Evolutionary conservation across 2,329 filamentous ascomycete genomes (phyloP).

Genomic region (Escovopsis weberi): DNA sequence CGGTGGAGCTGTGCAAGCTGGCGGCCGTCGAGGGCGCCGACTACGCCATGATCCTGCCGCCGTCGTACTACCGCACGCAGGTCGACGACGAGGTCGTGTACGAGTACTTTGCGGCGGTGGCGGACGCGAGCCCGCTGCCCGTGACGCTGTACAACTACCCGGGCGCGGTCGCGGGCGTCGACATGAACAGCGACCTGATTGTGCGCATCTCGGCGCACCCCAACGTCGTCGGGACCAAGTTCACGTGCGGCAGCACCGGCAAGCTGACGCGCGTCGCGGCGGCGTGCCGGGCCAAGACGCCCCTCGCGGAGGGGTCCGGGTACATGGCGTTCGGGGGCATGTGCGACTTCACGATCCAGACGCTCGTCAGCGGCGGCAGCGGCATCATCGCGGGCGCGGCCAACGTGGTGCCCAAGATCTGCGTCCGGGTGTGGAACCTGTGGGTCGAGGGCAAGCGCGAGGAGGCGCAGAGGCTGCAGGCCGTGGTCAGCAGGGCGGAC

Average conservation of each 20-base stretch:
- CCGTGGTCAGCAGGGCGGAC: constrained; percentile 62
- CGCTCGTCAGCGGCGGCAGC: constrained; percentile 60
- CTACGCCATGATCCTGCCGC: constrained; percentile 65
- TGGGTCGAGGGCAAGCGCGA: constrained; percentile 58
- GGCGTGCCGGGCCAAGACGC: constrained; percentile 57
- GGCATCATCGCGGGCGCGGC: constrained; percentile 78
- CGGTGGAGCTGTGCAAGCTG: constrained; percentile 58
- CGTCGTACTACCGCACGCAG: constrained; percentile 68
- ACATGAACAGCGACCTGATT: constrained; percentile 79
- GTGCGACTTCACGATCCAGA: constrained; percentile 77
- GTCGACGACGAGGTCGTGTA: constrained; percentile 61
- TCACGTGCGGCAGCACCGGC: constrained; percentile 82
- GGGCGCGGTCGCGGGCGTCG: constrained; percentile 71
- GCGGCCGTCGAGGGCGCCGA: constrained; percentile 58
- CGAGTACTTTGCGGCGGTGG: constrained; percentile 61
- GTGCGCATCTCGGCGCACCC: constrained; percentile 65
- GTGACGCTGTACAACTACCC: constrained; percentile 85
- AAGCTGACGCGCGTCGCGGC: constrained; percentile 73
- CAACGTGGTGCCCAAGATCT: constrained; percentile 73
- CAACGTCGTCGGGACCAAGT: constrained; percentile 81
- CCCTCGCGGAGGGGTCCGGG: constrained; percentile 40
- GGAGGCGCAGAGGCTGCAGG: constrained; percentile 63
- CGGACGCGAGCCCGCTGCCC: constrained; percentile 61
- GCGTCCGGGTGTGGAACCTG: constrained; percentile 64
- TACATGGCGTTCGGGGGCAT: constrained; percentile 85